phyloP scores from a whole-genome alignment of 805 yeast species.

The Lipomyces chichibuensis region DNA sequence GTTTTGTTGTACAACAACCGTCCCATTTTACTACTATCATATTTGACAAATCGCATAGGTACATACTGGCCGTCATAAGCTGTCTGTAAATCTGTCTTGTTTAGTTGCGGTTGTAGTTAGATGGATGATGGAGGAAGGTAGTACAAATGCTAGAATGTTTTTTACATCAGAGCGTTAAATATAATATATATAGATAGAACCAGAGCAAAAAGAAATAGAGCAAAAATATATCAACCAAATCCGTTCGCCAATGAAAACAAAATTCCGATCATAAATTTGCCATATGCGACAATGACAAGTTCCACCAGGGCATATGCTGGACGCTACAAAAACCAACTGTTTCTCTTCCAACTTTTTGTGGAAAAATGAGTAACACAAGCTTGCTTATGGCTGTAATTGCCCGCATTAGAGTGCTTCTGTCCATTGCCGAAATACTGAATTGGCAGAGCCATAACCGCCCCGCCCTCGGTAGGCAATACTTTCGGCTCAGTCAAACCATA shows the following conservation, averaged over 20 bases:
- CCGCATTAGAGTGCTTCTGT: slow-evolving; percentile 32
- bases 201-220: background rate
- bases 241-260: background rate
- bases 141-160: too few species aligned
- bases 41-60: too few species aligned
- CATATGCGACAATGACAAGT: background rate
- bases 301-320: background rate
- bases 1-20: too few species aligned
- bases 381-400: slow-evolving; percentile 21
- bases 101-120: too few species aligned
- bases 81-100: too few species aligned
- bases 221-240: background rate
- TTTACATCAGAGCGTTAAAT: background rate
- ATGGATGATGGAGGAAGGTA: too few species aligned
- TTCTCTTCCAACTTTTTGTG: slow-evolving; percentile 21
- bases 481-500: slow-evolving; percentile 12
- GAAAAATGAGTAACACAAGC: slow-evolving; percentile 31
- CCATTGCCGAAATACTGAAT: slow-evolving; percentile 32
- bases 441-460: slow-evolving; percentile 26
- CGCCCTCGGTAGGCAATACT: slow-evolving; percentile 21
- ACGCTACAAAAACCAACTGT: slow-evolving; percentile 20
- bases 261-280: background rate
- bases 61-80: too few species aligned
- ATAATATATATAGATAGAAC: background rate
- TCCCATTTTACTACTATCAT: too few species aligned